Percentiles rank a stretch among this genome's conserved stretches.
phyloP scores from a whole-genome alignment of 768 basidiomycete species.

The Rhizopogon vinicolor region DNA sequence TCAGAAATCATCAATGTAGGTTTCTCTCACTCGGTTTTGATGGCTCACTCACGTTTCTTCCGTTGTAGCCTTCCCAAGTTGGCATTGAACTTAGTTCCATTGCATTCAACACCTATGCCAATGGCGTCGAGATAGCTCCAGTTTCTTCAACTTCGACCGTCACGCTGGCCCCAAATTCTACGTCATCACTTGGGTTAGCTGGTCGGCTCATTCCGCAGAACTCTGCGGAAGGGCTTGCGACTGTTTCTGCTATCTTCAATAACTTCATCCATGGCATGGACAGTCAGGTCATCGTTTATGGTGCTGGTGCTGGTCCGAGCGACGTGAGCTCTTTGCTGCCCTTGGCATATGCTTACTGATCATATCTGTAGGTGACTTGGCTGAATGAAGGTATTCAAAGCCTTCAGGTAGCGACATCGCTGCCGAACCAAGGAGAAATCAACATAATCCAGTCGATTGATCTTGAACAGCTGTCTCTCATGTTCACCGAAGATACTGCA shows the following conservation, averaged over 20 bases:
- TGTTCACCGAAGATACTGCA: slow-evolving; percentile 54
- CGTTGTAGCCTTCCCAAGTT: slow-evolving; percentile 63
- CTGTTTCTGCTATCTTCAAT: slow-evolving; percentile 65
- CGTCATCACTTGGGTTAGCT: slow-evolving; percentile 46
- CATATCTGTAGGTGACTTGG: slow-evolving; percentile 53
- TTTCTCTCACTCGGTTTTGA: neutral
- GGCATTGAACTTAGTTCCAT: slow-evolving; percentile 61
- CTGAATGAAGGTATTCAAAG: slow-evolving; percentile 66
- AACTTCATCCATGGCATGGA: slow-evolving; percentile 66
- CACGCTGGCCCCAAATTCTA: slow-evolving; percentile 49
- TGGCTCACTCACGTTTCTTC: slow-evolving; percentile 5
- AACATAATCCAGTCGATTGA: slow-evolving; percentile 60
- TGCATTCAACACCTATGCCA: slow-evolving; percentile 55
- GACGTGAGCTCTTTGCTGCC: slow-evolving; percentile 35
- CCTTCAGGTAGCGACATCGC: slow-evolving; percentile 50
- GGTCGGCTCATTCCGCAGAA: slow-evolving; percentile 66
- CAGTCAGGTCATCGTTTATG: slow-evolving; percentile 54
- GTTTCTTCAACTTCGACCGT: slow-evolving; percentile 46
- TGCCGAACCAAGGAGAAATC: slow-evolving; percentile 60
- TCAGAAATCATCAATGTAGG: slow-evolving; percentile 56
- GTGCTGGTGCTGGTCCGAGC: slow-evolving; percentile 51
- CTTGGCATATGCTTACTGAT: slow-evolving; percentile 2
- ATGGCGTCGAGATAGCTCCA: slow-evolving; percentile 52
- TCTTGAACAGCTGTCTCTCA: slow-evolving; percentile 53
- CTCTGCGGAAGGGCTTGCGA: slow-evolving; percentile 44